Conservation (phyloP, 2,329 filamentous ascomycete genomes). For the Emmonsiellopsis sp. region DNA sequence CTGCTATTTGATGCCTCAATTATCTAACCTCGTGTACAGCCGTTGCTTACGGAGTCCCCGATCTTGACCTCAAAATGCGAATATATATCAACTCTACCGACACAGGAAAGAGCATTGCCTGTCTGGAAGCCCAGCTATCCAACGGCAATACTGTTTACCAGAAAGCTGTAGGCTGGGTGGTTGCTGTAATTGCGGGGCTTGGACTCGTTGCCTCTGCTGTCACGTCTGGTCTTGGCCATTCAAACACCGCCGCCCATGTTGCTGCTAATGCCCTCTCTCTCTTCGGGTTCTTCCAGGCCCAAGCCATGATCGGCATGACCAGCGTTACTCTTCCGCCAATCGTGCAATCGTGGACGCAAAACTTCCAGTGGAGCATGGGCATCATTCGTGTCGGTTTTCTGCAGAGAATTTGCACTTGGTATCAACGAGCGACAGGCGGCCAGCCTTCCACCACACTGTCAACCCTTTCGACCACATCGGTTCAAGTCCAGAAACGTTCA, state of each 20-base stretch:
- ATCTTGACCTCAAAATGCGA: slow-evolving; percentile 76
- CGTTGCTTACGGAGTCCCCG: slow-evolving; percentile 82
- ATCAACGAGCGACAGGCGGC: slow-evolving; percentile 85
- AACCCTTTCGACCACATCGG: slow-evolving; percentile 62
- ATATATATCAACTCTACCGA: slow-evolving; percentile 68
- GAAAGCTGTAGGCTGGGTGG: slow-evolving; percentile 78
- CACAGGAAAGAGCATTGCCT: slow-evolving; percentile 60
- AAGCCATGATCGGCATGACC: slow-evolving; percentile 82
- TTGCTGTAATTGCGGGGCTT: slow-evolving; percentile 76
- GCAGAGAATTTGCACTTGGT: slow-evolving; percentile 87
- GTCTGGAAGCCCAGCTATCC: slow-evolving; percentile 76
- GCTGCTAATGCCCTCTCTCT: slow-evolving; percentile 90
- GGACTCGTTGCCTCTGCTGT: slow-evolving; percentile 78
- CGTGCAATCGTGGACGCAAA: slow-evolving; percentile 87
- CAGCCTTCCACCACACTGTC: slow-evolving; percentile 71
- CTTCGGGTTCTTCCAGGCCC: slow-evolving; percentile 88
- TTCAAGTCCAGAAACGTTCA: slow-evolving; percentile 69
- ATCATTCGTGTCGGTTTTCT: slow-evolving; percentile 83
- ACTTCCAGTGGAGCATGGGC: slow-evolving; percentile 98
- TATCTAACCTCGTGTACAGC: slow-evolving; percentile 27
- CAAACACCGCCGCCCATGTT: slow-evolving; percentile 89
- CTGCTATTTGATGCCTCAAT: neutral
- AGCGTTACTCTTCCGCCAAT: slow-evolving; percentile 75
- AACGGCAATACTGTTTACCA: slow-evolving; percentile 91
- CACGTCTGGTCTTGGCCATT: slow-evolving; percentile 81